Evolutionary conservation across 371 early-diverging fungal species (phyloP).

Genomic region (Syncephalastrum contaminatum): DNA sequence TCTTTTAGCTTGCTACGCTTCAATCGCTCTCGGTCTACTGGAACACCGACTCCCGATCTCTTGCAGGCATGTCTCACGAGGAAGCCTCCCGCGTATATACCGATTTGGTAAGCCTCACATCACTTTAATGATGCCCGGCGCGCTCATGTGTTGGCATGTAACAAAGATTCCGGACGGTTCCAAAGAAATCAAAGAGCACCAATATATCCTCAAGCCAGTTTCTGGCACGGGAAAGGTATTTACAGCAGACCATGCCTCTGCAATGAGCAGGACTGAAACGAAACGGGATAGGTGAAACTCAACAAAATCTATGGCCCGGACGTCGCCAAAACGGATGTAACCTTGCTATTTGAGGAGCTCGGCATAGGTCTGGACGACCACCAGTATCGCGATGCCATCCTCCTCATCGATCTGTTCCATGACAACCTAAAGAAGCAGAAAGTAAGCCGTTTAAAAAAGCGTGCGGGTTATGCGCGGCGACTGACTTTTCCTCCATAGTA

Average conservation of each 20-base stretch:
- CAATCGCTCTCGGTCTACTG: slow-evolving; percentile 76
- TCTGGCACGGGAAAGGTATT: slow-evolving; percentile 78
- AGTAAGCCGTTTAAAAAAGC: slow-evolving; percentile 34
- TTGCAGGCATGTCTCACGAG: slow-evolving; percentile 42
- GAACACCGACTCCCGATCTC: slow-evolving; percentile 65
- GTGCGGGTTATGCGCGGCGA: neutral
- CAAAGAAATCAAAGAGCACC: slow-evolving; percentile 32
- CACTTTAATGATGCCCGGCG: neutral
- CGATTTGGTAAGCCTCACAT: slow-evolving; percentile 20
- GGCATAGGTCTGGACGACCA: slow-evolving; percentile 75
- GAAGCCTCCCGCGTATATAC: slow-evolving; percentile 30
- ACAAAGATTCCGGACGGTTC: slow-evolving; percentile 36
- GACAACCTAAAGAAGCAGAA: slow-evolving; percentile 66
- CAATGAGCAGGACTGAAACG: no score
- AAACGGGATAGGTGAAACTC: slow-evolving; percentile 33
- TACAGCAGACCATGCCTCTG: neutral
- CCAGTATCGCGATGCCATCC: slow-evolving; percentile 71
- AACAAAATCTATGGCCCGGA: slow-evolving; percentile 54
- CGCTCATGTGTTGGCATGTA: neutral
- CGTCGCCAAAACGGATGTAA: slow-evolving; percentile 53
- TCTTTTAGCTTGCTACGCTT: slow-evolving; percentile 57
- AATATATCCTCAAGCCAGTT: slow-evolving; percentile 80
- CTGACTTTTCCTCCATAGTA: slow-evolving; percentile 44
- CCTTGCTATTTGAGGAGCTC: slow-evolving; percentile 75
- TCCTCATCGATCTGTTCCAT: slow-evolving; percentile 72